Evolutionary conservation across 768 basidiomycete genomes (phyloP).

Genomic region (Lentinus brumalis): DNA sequence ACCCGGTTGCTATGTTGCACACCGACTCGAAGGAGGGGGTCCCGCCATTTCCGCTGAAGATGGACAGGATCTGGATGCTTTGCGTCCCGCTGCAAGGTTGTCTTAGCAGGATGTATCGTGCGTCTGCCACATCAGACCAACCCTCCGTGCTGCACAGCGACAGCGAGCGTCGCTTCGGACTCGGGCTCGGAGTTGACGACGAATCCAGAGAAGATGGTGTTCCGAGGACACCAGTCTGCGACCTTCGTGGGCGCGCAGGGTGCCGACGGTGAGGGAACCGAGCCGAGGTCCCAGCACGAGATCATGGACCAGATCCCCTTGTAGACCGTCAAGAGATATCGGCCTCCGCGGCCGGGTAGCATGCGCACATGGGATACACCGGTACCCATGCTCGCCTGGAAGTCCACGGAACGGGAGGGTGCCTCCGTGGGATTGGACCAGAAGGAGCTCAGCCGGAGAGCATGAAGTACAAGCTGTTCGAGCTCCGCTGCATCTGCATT

Average conservation of each 20-base stretch:
- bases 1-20: conserved; percentile 34
- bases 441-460: conserved; percentile 48
- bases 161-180: conserved; percentile 51
- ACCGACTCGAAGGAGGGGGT: conserved; percentile 9
- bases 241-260: conserved; percentile 5
- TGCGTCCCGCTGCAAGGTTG: conserved; percentile 21
- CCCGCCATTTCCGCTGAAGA: conserved; percentile 20
- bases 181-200: conserved; percentile 48
- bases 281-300: conserved; percentile 51
- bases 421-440: conserved; percentile 40
- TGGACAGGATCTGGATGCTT: conserved; percentile 33
- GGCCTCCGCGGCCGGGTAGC: conserved; percentile 45
- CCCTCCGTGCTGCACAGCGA: conserved; percentile 40
- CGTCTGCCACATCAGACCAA: background rate
- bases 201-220: conserved; percentile 54
- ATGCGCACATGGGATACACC: conserved; percentile 57
- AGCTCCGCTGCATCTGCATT: conserved; percentile 45
- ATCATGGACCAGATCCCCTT: conserved; percentile 64
- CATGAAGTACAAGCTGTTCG: conserved; percentile 44
- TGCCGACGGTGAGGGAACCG: background rate
- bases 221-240: conserved; percentile 52
- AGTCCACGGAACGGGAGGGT: conserved; percentile 10
- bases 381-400: conserved; percentile 37
- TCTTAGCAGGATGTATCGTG: background rate
- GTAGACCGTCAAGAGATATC: conserved; percentile 54